phyloP scores from a whole-genome alignment of 805 yeast species.

The Kodamaea laetipori region DNA sequence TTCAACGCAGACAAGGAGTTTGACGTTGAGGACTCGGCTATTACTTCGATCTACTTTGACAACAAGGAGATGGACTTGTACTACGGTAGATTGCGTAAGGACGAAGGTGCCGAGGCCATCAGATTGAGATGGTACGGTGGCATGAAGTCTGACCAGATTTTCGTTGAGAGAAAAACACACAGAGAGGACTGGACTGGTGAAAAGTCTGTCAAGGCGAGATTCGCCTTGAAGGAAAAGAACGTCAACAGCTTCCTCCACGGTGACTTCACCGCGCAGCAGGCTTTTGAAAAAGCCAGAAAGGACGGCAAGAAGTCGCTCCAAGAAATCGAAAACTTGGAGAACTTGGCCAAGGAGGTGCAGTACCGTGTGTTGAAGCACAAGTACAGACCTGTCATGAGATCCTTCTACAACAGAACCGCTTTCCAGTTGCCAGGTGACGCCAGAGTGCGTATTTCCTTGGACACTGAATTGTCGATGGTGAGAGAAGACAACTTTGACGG shows the following conservation, averaged over 20 bases:
- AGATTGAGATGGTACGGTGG: conserved; percentile 99
- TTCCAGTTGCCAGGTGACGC: conserved; percentile 99
- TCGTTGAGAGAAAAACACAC: conserved; percentile 96
- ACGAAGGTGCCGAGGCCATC: conserved; percentile 98
- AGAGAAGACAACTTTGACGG: conserved; percentile 98
- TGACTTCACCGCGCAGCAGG: conserved; percentile 81
- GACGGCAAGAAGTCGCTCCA: conserved; percentile 86
- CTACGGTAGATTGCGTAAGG: conserved; percentile 91
- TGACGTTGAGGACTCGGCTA: conserved; percentile 91
- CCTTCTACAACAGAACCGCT: conserved; percentile 97
- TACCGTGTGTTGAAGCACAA: conserved; percentile 82
- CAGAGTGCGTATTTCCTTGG: conserved; percentile 95
- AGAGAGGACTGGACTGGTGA: conserved; percentile 99
- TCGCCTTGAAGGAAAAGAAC: conserved; percentile 86
- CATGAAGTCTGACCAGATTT: conserved; percentile 87
- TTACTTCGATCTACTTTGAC: conserved; percentile 95
- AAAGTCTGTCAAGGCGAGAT: conserved; percentile 97
- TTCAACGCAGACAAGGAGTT: conserved; percentile 96
- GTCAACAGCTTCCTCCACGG: conserved; percentile 86
- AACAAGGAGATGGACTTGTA: conserved; percentile 86
- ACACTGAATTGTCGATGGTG: conserved; percentile 95
- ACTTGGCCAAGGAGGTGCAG: conserved; percentile 90
- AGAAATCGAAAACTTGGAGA: conserved; percentile 90
- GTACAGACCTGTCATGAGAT: conserved; percentile 91
- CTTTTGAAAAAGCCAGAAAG: conserved; percentile 87